Percentiles rank a stretch among this genome's conserved stretches.
Evolutionary conservation across 176 grass and related monocot genomes (phyloP).

Genomic region (Puya raimondii): DNA sequence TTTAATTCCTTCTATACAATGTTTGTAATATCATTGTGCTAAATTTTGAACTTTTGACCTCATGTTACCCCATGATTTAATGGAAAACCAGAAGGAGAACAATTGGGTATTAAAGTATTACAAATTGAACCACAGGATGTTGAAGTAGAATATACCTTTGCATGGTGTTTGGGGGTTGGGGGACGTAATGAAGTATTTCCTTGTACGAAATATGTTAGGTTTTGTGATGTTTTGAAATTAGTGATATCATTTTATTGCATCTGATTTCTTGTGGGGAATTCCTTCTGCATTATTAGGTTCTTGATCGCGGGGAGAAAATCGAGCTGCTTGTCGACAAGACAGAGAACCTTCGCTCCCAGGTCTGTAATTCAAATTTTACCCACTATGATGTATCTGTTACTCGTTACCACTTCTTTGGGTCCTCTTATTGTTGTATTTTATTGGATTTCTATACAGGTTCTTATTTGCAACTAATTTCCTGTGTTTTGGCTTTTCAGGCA

Average conservation of each 20-base stretch:
- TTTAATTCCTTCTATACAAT: no score
- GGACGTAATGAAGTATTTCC: neutral
- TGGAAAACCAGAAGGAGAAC: no score
- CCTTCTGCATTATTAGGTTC: conserved; percentile 23
- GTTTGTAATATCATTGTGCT: no score
- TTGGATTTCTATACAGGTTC: neutral
- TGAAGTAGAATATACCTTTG: no score
- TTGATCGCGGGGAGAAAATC: conserved; percentile 45
- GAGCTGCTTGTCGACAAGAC: conserved; percentile 61
- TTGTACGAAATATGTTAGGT: neutral
- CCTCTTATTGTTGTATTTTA: neutral
- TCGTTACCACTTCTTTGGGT: neutral
- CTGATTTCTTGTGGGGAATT: neutral
- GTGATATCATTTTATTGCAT: neutral
- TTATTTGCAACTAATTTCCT: conserved; percentile 1
- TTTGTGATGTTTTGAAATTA: neutral
- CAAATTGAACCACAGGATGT: no score
- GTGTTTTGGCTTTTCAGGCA: conserved; percentile 22
- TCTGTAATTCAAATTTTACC: neutral
- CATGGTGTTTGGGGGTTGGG: no score
- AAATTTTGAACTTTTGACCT: neutral
- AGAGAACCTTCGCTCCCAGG: conserved; percentile 54
- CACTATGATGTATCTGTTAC: neutral
- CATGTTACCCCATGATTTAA: neutral
- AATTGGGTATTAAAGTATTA: no score